Conservation (phyloP, 331 rosid species). For the Arachis monticola region DNA sequence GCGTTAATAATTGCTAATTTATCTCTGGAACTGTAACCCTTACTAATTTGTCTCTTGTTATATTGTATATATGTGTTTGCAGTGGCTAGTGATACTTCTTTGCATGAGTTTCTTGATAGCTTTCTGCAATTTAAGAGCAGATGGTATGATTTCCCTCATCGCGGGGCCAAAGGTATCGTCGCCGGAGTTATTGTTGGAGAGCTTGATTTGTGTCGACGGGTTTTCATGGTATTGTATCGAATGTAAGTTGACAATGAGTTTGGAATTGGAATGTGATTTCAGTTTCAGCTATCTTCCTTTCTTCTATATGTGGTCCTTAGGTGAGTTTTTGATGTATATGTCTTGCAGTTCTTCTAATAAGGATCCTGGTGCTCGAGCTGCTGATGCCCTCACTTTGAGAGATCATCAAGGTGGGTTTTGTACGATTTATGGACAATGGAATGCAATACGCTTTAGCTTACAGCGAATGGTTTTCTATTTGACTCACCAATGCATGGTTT, state of each 20-base stretch:
- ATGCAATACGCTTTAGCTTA: constrained; percentile 9
- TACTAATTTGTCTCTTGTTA: not conserved
- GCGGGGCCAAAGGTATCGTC: constrained; percentile 72
- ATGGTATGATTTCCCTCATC: constrained; percentile 95
- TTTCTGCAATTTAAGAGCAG: constrained; percentile 87
- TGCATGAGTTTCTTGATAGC: constrained; percentile 91
- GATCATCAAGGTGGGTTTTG: constrained; percentile 82
- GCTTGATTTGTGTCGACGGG: constrained; percentile 79
- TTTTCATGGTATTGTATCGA: constrained; percentile 87
- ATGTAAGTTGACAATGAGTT: constrained; percentile 65
- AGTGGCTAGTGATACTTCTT: constrained; percentile 84
- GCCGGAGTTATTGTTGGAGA: constrained; percentile 98
- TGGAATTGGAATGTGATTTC: constrained; percentile 22
- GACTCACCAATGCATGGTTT: not conserved
- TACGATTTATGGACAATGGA: constrained; percentile 20
- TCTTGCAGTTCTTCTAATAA: constrained; percentile 83
- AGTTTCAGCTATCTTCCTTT: constrained; percentile 17
- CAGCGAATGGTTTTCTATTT: not conserved
- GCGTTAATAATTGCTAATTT: not conserved
- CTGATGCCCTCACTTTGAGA: constrained; percentile 70
- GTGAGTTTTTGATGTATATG: constrained; percentile 21
- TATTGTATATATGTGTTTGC: constrained; percentile 36
- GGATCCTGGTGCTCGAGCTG: constrained; percentile 82
- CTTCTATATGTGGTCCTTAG: not conserved
- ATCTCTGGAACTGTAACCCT: too few relatives aligned